These are phyloP conservation scores for Xylaria sp. DNA, from an alignment of 2,329 filamentous ascomycete genomes.

Conservation along the genomic window DNA sequence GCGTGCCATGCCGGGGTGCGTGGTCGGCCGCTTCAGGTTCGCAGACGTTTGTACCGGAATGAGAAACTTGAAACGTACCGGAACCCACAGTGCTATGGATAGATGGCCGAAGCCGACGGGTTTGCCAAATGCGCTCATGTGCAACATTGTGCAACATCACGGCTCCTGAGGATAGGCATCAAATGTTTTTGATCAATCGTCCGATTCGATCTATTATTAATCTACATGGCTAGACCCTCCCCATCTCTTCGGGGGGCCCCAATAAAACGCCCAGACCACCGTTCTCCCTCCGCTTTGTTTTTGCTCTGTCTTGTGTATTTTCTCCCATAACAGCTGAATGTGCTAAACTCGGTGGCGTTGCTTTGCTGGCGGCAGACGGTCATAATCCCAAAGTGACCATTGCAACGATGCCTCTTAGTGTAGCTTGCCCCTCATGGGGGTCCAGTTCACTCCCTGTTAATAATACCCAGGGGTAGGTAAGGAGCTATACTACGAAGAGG, in stretches of 20 bases:
- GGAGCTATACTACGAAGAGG: slow-evolving; percentile 13
- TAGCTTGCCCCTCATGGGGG: slow-evolving; percentile 30
- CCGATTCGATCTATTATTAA: slow-evolving; percentile 32
- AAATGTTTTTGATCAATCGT: slow-evolving; percentile 27
- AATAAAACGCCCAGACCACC: slow-evolving; percentile 16
- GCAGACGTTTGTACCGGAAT: slow-evolving; percentile 37
- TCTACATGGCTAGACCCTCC: slow-evolving; percentile 16
- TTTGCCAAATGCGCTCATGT: slow-evolving; percentile 40
- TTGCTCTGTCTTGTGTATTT: slow-evolving; percentile 2
- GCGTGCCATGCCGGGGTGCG: slow-evolving; percentile 41
- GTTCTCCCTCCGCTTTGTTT: not conserved
- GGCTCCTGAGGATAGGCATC: slow-evolving; percentile 35
- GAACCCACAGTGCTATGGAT: slow-evolving; percentile 42
- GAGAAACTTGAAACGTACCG: slow-evolving; percentile 49
- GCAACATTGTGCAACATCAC: slow-evolving; percentile 50
- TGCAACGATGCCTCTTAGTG: slow-evolving; percentile 30
- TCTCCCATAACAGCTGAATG: slow-evolving; percentile 30
- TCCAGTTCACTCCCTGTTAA: slow-evolving; percentile 20
- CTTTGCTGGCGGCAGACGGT: slow-evolving; percentile 29
- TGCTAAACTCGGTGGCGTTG: slow-evolving; percentile 32
- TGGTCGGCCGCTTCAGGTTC: slow-evolving; percentile 34
- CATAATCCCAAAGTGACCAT: slow-evolving; percentile 30
- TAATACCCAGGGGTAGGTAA: slow-evolving; percentile 13
- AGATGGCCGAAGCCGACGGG: slow-evolving; percentile 38
- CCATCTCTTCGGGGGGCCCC: slow-evolving; percentile 9